Conservation (phyloP, 2,329 filamentous ascomycete genomes). For the Fusarium transvaalense region DNA sequence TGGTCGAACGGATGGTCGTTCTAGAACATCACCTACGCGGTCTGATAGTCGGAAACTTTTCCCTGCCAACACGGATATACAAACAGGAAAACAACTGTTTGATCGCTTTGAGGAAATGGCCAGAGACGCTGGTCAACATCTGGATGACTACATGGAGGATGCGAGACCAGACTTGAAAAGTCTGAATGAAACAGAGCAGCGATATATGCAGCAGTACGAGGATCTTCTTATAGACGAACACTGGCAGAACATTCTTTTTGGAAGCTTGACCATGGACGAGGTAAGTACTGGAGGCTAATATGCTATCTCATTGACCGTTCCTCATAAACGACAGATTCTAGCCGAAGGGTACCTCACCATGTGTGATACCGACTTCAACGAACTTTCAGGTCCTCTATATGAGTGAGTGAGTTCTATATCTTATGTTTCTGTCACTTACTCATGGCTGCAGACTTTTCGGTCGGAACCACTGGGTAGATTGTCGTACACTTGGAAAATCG, state of each 20-base stretch:
- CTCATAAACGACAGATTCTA: slow-evolving; percentile 38
- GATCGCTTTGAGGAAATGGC: slow-evolving; percentile 36
- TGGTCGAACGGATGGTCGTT: slow-evolving; percentile 49
- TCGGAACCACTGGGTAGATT: slow-evolving; percentile 31
- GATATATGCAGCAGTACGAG: slow-evolving; percentile 43
- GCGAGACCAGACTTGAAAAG: slow-evolving; percentile 19
- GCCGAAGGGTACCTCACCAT: slow-evolving; percentile 45
- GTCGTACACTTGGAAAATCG: not conserved
- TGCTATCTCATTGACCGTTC: not conserved
- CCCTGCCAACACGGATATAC: not conserved
- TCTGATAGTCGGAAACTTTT: slow-evolving; percentile 36
- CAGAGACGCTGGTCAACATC: slow-evolving; percentile 3
- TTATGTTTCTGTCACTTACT: not conserved
- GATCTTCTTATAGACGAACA: slow-evolving; percentile 48
- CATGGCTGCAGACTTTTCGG: slow-evolving; percentile 21
- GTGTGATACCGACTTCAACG: slow-evolving; percentile 4
- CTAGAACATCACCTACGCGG: slow-evolving; percentile 49
- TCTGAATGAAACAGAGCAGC: slow-evolving; percentile 29
- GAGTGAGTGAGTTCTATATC: slow-evolving; percentile 28
- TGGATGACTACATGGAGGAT: slow-evolving; percentile 42
- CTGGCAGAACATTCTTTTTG: slow-evolving; percentile 50
- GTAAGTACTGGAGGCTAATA: slow-evolving; percentile 20
- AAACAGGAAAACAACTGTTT: slow-evolving; percentile 43
- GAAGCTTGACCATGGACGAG: slow-evolving; percentile 51
- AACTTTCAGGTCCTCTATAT: slow-evolving; percentile 43